These are phyloP conservation scores for Dendrobium huoshanense DNA, from an alignment of 106 monocot species.

Conservation along the genomic window DNA sequence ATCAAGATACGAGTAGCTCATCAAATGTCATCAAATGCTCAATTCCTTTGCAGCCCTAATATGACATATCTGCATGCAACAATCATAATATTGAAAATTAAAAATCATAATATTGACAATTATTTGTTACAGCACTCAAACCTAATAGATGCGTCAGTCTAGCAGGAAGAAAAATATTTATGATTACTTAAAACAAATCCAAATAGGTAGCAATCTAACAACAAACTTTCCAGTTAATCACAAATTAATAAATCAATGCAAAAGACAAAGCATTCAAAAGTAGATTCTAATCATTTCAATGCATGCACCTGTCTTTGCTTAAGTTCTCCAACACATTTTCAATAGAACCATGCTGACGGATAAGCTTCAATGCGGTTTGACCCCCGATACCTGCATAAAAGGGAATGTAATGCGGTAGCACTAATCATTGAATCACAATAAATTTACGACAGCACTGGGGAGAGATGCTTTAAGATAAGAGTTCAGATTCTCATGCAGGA, in stretches of 20 bases:
- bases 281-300: not conserved
- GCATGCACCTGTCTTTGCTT: constrained; percentile 76
- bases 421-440: not conserved
- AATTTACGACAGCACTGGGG: not conserved
- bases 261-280: not conserved
- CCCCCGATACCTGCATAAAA: constrained; percentile 76
- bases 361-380: constrained; percentile 91
- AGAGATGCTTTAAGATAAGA: not conserved
- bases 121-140: not conserved
- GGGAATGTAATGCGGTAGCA: not conserved
- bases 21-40: no score
- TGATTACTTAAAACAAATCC: not conserved
- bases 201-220: not conserved
- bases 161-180: not conserved
- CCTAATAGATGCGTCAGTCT: not conserved
- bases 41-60: no score
- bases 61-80: no score
- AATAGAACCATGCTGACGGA: constrained; percentile 85
- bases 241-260: not conserved
- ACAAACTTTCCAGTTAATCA: not conserved
- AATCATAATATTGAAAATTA: no score
- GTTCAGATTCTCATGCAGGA: no score
- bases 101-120: no score
- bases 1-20: no score
- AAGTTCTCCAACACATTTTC: constrained; percentile 86